Evolutionary conservation across 2,329 filamentous ascomycete species (phyloP).

Genomic region (Ceratocystis ficicola): DNA sequence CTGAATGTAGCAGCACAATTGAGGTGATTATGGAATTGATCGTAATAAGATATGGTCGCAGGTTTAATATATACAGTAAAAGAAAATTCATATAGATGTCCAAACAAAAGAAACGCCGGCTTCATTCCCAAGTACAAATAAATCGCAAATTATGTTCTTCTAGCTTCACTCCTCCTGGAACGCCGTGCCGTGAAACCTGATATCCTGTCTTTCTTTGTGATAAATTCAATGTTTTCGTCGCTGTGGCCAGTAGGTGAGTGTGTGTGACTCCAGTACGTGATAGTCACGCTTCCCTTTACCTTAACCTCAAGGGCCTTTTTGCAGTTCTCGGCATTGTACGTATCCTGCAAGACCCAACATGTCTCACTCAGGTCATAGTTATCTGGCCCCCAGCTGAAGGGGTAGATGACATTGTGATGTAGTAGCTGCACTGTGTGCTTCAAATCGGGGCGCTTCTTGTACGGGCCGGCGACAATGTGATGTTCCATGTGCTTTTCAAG

Average conservation of each 20-base stretch:
- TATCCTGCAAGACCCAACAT: constrained; percentile 24
- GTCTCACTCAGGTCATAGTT: constrained; percentile 18
- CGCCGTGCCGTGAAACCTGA: background rate
- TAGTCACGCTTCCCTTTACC: constrained; percentile 25
- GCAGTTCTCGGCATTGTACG: constrained; percentile 24
- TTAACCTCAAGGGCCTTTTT: constrained; percentile 24
- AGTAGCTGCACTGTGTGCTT: constrained; percentile 24
- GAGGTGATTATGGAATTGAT: background rate
- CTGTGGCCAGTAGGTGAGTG: constrained; percentile 22
- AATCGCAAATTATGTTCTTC: background rate
- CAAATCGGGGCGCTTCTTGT: background rate
- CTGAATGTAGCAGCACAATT: background rate
- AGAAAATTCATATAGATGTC: background rate
- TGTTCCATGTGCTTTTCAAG: constrained; percentile 14
- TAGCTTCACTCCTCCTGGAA: background rate
- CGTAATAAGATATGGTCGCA: background rate
- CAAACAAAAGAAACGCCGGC: constrained; percentile 2
- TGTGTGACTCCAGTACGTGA: constrained; percentile 28
- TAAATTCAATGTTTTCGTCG: constrained; percentile 11
- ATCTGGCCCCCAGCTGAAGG: constrained; percentile 26
- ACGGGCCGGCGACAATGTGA: constrained; percentile 13
- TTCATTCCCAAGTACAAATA: background rate
- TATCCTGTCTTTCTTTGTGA: background rate
- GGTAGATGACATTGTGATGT: constrained; percentile 25
- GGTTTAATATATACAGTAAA: background rate